A percentile compares a stretch with the other conserved stretches of the same genome.
Evolutionary conservation across 225 moss, liverwort and hornwort genomes (phyloP).

Genomic region (Sphagnum tenellum): DNA sequence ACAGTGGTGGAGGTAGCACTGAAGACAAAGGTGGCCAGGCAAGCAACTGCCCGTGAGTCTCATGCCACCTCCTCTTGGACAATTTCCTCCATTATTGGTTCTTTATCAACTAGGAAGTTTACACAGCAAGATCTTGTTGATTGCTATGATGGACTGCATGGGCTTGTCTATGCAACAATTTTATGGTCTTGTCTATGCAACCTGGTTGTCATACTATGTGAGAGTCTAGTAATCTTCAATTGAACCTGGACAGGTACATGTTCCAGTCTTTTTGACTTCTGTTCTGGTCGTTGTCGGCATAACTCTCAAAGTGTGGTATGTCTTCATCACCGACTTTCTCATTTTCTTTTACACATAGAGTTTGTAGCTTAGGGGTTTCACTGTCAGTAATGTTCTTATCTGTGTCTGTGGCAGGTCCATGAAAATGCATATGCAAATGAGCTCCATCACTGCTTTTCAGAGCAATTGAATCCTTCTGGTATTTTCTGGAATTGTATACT

Average conservation of each 20-base stretch:
- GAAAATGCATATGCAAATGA: constrained; percentile 71
- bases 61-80: not conserved
- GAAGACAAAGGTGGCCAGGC: constrained; percentile 62
- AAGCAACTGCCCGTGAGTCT: constrained; percentile 58
- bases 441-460: constrained; percentile 65
- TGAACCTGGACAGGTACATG: constrained; percentile 42
- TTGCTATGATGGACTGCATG: too few relatives aligned
- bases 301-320: constrained; percentile 80
- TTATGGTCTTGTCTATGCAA: not conserved
- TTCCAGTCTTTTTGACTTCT: constrained; percentile 55
- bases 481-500: not conserved
- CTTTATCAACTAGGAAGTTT: too few relatives aligned
- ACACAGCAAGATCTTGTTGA: too few relatives aligned
- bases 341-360: too few relatives aligned
- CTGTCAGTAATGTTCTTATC: constrained; percentile 6
- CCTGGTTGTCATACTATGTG: not conserved
- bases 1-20: constrained; percentile 52
- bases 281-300: constrained; percentile 60
- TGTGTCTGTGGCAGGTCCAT: constrained; percentile 41
- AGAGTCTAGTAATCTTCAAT: not conserved
- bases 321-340: not conserved
- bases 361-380: too few relatives aligned
- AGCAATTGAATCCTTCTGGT: constrained; percentile 42
- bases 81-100: too few relatives aligned
- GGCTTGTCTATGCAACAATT: not conserved